Base-by-base conservation (phyloP, 2,329 filamentous ascomycete species). In the Monilinia polystroma region DNA sequence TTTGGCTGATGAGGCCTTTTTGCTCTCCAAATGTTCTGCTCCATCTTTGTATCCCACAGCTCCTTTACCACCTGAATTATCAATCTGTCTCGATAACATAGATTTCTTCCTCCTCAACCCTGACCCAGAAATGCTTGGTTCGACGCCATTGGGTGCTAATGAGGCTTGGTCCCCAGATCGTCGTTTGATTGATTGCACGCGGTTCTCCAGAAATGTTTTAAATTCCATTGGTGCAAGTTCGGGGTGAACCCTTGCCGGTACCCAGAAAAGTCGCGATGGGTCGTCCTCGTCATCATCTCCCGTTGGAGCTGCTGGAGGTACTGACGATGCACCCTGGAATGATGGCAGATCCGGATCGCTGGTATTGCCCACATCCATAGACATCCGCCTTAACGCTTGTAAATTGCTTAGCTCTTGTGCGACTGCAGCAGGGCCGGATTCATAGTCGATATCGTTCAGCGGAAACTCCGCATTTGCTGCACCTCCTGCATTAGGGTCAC, bases 181-280 rank as follows among this genome's bases (percentile, higher is more conserved):
- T 71, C 93, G 85, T 77, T 92, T 89, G 73, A 98, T 96, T 47
- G 91, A 90, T 72, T 97, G 91, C 16, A 97, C 92, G 75, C 93
- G 89, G 70, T 93, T 96, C 75, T 99, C 94, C 2, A 99, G 85
- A 72, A 98, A 99, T 1, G 90, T 94, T 78, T 96, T 97, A 82
- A 98, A 99, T 73, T 97, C 95, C 75, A 91, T 93, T 1, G 95
- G 95, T 3, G 95, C 95, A 59, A 99, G 82, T 78, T 99, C 95
- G 0, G 95, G 95, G 74, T 99, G 95, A 38, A 99, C 85, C 67
- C 93, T 87, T 32, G 95, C 95, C 6, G 95, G 95, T 7, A 99
- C 95, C 95, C 95, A 99, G 71, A 98, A 91, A 68, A 98, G 80
- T 69, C 93, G 86, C 2, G 93, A 93, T 10, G 92, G 87, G 76